phyloP scores from a whole-genome alignment of 805 yeast genomes.

The Vanderwaltozyma polyspora region DNA sequence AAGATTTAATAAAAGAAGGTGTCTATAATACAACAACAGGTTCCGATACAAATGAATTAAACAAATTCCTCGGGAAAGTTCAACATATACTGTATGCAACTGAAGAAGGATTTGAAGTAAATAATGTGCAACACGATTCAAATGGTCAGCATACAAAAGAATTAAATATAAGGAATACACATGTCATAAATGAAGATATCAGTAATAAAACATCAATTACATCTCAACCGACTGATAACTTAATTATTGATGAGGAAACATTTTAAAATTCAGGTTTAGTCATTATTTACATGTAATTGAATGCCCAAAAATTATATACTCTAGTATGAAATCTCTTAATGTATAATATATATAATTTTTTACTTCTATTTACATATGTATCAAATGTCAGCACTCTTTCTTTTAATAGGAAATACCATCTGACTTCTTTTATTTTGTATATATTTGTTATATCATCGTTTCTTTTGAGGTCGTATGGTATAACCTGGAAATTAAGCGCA shows the following conservation, averaged over 20 bases:
- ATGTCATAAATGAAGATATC: background rate
- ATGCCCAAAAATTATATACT: background rate
- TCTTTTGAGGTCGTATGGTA: too few species aligned
- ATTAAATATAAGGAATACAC: too few species aligned
- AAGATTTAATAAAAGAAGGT: constrained; percentile 39
- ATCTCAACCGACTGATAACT: constrained; percentile 13
- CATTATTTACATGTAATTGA: background rate
- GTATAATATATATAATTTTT: too few species aligned
- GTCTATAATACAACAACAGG: constrained; percentile 22
- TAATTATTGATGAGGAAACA: constrained; percentile 28
- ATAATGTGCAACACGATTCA: constrained; percentile 27
- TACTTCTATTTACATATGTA: too few species aligned
- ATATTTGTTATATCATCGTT: too few species aligned
- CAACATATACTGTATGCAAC: constrained; percentile 71
- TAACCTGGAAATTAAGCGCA: too few species aligned
- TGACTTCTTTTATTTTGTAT: too few species aligned
- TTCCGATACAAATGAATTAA: constrained; percentile 24
- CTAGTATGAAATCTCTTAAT: too few species aligned
- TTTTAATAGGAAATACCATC: too few species aligned
- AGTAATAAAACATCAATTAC: too few species aligned
- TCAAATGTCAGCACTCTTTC: background rate
- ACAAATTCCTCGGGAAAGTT: constrained; percentile 44
- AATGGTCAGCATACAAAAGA: too few species aligned
- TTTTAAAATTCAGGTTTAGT: constrained; percentile 10
- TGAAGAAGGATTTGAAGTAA: constrained; percentile 73